Conservation (phyloP, 208 protist genomes). For the Phytomonas francai region DNA sequence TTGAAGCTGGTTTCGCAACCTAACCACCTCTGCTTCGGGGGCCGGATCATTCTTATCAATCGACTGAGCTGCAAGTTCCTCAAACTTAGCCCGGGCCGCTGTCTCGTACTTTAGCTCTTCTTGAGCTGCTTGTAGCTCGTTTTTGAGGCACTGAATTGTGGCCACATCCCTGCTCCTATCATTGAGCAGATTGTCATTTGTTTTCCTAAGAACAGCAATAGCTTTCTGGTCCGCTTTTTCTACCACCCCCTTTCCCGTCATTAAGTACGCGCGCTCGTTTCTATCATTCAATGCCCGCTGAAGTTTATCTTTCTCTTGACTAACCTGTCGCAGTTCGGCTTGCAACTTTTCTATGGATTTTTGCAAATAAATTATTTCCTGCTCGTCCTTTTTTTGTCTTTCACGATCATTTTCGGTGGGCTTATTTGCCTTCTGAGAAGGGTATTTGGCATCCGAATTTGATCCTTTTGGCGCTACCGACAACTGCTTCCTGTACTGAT, state of each 20-base stretch:
- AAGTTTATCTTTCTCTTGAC: too few species aligned
- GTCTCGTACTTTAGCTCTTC: slow-evolving; percentile 21
- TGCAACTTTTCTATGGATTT: too few species aligned
- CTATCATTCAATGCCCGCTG: too few species aligned
- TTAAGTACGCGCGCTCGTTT: neutral
- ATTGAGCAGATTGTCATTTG: slow-evolving; percentile 19
- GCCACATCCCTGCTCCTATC: slow-evolving; percentile 21
- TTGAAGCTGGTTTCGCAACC: slow-evolving; percentile 17
- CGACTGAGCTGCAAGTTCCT: slow-evolving; percentile 29
- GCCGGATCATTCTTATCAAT: slow-evolving; percentile 10
- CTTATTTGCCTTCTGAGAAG: slow-evolving; percentile 5
- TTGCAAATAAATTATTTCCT: slow-evolving; percentile 13
- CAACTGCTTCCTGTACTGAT: neutral
- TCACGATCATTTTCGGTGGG: slow-evolving; percentile 17
- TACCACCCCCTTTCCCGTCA: slow-evolving; percentile 10
- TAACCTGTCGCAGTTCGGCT: too few species aligned
- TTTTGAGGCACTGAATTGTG: slow-evolving; percentile 20
- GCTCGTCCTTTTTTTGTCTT: slow-evolving; percentile 28
- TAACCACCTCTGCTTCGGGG: slow-evolving; percentile 23
- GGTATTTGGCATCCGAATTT: neutral
- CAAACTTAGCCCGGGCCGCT: slow-evolving; percentile 24
- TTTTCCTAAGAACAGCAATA: slow-evolving; percentile 21
- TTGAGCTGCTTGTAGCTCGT: slow-evolving; percentile 18
- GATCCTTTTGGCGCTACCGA: neutral
- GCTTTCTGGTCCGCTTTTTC: slow-evolving; percentile 15